These are phyloP conservation scores for Acer campestre DNA, from an alignment of 345 rosid species.

Conservation along the genomic window DNA sequence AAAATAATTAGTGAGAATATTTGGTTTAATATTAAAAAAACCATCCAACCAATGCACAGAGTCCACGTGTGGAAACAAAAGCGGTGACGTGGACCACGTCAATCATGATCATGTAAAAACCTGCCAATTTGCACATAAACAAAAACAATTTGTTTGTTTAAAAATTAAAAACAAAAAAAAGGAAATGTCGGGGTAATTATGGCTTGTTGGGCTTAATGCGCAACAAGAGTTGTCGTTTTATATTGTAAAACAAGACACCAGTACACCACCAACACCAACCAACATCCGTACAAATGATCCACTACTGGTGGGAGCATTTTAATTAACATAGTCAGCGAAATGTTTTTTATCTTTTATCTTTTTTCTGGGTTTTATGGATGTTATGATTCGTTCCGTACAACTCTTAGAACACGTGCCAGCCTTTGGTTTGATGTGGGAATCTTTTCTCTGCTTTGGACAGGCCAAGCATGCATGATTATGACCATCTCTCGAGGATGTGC, in stretches of 20 bases:
- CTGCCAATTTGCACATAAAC: background rate
- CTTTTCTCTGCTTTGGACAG: background rate
- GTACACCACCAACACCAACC: no score
- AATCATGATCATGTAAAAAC: background rate
- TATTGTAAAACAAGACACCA: background rate
- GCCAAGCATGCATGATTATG: no score
- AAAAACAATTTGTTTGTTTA: background rate
- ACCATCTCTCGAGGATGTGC: background rate
- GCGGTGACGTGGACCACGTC: background rate
- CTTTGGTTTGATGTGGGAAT: background rate
- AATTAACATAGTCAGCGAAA: background rate
- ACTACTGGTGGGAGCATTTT: background rate
- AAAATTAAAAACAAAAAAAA: background rate
- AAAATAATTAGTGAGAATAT: background rate
- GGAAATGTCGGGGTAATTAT: conserved; percentile 6
- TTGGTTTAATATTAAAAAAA: background rate
- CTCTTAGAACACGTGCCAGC: background rate
- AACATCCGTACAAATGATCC: conserved; percentile 2
- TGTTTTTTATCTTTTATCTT: background rate
- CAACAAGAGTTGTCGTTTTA: background rate
- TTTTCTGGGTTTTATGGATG: background rate
- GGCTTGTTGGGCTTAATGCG: background rate
- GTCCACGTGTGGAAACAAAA: background rate
- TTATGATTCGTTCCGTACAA: conserved; percentile 8
- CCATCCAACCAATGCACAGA: background rate